These are phyloP conservation scores for Tagetes erecta DNA, from an alignment of 129 eudicot species.

Conservation along the genomic window DNA sequence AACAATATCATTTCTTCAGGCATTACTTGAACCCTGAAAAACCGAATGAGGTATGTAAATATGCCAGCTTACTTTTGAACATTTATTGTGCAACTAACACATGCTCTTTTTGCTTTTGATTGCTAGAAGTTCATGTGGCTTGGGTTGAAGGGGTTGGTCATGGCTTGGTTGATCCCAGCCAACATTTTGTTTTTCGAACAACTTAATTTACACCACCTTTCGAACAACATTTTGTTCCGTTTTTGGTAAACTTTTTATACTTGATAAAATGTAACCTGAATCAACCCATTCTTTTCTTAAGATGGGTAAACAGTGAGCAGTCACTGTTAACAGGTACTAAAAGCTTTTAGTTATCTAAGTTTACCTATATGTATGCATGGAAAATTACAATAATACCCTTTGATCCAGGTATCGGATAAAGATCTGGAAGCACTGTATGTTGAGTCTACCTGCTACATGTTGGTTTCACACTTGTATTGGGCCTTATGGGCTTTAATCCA, in stretches of 20 bases:
- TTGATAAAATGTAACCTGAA: too few relatives aligned
- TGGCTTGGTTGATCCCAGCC: neutral
- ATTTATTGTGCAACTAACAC: conserved; percentile 12
- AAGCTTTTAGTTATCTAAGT: neutral
- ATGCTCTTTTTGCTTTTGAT: neutral
- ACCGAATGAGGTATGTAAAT: conserved; percentile 62
- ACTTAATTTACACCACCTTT: too few relatives aligned
- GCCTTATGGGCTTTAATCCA: conserved; percentile 95
- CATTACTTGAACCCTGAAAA: conserved; percentile 72
- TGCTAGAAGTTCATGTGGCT: neutral
- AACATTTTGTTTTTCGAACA: neutral
- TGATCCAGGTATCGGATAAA: conserved; percentile 50
- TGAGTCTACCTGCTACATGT: conserved; percentile 64
- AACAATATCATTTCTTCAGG: conserved; percentile 86
- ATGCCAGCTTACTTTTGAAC: conserved; percentile 1
- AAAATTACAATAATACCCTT: neutral
- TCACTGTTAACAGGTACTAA: too few relatives aligned
- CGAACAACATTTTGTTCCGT: too few relatives aligned
- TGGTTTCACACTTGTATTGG: conserved; percentile 94
- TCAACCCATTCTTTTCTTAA: too few relatives aligned
- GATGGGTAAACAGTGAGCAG: too few relatives aligned
- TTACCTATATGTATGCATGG: neutral
- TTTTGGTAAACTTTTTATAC: too few relatives aligned
- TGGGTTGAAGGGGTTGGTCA: neutral
- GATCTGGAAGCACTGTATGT: conserved; percentile 69